Base-by-base conservation (phyloP, 2,329 filamentous ascomycete species). In the Arthrobotrys musiformis region DNA sequence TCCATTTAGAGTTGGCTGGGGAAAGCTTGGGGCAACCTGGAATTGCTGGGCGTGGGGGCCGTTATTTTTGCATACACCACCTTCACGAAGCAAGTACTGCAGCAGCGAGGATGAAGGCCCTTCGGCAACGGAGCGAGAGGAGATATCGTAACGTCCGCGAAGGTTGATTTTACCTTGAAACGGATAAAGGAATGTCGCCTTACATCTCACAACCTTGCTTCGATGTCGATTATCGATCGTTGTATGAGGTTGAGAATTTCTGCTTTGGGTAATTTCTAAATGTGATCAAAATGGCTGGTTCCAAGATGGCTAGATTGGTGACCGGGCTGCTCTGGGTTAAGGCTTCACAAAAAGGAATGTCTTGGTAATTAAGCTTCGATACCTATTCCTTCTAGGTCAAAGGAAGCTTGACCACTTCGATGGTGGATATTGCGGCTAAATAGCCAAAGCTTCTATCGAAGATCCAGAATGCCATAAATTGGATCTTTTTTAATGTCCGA, bases 1-100 rank as follows among this genome's bases (percentile, higher is more conserved):
- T 77, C 73, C 73, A 77, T 70, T 77, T 77, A 77, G 73, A 77
- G 73, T 77, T 77, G 73, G 73, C 73, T 63, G 56, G 58, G 64
- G 54, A 63, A 58, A 63, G 66, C 66, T 70, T 70, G 66, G 63
- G 66, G 66, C 66, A 72, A 50, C 52, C 60, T 33, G 44, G 37
- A 28, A 28, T 37, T 69, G 24, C 66, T 70, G 66, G 73, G 73
- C 73, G 73, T 77, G 73, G 73, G 73, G 73, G 73, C 30, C n/a
- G n/a, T n/a, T n/a, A 52, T 2, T n/a, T 5, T 30, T 17, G 28
- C 24, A 24, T 17, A n/a, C n/a, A n/a, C 33, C 17, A 24, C 1
- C 3, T 40, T 37, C 19, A n/a, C n/a, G n/a, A n/a, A n/a, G n/a
- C n/a, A n/a, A n/a, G n/a, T n/a, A n/a, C 1, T 26, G 46, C 13